phyloP scores from a whole-genome alignment of 768 basidiomycete species.

The Mycena galericulata region DNA sequence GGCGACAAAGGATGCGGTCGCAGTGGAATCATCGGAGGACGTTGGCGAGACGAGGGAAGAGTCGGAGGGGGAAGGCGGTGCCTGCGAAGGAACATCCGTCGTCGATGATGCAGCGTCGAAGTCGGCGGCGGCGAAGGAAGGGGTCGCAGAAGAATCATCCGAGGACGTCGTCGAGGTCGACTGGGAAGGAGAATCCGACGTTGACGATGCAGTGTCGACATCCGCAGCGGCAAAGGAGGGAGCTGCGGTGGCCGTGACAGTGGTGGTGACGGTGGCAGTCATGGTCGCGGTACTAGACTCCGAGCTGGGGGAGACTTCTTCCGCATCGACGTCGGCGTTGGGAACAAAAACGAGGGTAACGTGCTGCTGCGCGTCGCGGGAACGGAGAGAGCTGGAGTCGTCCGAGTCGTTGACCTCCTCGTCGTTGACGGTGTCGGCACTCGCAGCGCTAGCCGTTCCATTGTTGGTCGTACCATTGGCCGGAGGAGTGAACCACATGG shows the following conservation, averaged over 20 bases:
- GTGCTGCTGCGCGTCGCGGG: conserved; percentile 47
- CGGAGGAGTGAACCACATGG: conserved; percentile 57
- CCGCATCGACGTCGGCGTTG: conserved; percentile 37
- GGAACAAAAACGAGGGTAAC: conserved; percentile 69
- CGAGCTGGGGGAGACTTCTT: conserved; percentile 32
- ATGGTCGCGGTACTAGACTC: conserved; percentile 41
- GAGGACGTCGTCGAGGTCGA: conserved; percentile 1
- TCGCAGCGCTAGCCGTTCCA: conserved; percentile 30
- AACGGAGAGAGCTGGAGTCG: not conserved
- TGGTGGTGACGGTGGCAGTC: conserved; percentile 41
- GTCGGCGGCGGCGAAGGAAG: conserved; percentile 37
- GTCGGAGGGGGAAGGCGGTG: conserved; percentile 1
- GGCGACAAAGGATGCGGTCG: conserved; percentile 32
- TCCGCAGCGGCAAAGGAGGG: conserved; percentile 28
- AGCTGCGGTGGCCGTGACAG: conserved; percentile 35
- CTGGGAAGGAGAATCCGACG: conserved; percentile 17
- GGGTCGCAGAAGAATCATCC: conserved; percentile 28
- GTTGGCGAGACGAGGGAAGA: not conserved
- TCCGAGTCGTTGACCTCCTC: conserved; percentile 19
- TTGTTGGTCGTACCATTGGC: conserved; percentile 43
- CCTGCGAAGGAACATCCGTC: not conserved
- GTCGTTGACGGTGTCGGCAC: conserved; percentile 5
- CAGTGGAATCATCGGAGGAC: conserved; percentile 21
- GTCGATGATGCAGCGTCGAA: conserved; percentile 35
- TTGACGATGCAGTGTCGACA: not conserved